Base-by-base conservation (phyloP, 1,284 basidiomycete species). In the Porphyrellus sp. region DNA sequence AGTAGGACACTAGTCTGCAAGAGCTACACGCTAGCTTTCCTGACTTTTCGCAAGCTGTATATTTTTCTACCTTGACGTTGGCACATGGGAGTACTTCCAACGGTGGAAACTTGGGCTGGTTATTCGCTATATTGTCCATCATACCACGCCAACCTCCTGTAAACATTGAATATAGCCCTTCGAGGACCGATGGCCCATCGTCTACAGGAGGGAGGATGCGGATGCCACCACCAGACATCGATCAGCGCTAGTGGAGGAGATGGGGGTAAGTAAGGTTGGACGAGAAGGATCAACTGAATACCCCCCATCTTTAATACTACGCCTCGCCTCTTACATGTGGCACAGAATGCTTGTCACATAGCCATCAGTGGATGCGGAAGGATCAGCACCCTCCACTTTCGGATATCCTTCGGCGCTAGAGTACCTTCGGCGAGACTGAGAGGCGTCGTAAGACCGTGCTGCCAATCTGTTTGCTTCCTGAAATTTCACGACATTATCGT, bases 1-100 rank as follows among this genome's bases (percentile, higher is more conserved):
- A 76, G 49, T 76, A 75, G 7, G 72, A 72, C 0, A 74, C 73
- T 5, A 76, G 57, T 48, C 55, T 71, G 49, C 73, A 76, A 12
- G 53, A 56, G 35, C 64, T 55, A 51, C 74, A 76, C 7, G 67
- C 58, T 53, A 59, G 47, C 6, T 56, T 67, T 2, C 71, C 73
- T 1, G 57, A 57, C 2, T 67, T 61, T 5, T 53, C 28, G 50
- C 73, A 74, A 39, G 37, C 54, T 16, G 31, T 27, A 30, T 54
- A 39, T 8, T 39, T 52, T 1, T 55, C 50, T 12, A 56, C 56
- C 24, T 63, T 51, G 39, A 64, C 45, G 25, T 68, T 67, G 24
- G 63, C 63, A 28, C 63, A 69, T 5, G 61, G 63, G 20, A 65
- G 62, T 37, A 63, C 47, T 21, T 63, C 56, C 53, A 63, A 40